These are phyloP conservation scores for Ophiosphaerella herpotricha DNA, from an alignment of 2,329 filamentous ascomycete genomes.

Conservation along the genomic window DNA sequence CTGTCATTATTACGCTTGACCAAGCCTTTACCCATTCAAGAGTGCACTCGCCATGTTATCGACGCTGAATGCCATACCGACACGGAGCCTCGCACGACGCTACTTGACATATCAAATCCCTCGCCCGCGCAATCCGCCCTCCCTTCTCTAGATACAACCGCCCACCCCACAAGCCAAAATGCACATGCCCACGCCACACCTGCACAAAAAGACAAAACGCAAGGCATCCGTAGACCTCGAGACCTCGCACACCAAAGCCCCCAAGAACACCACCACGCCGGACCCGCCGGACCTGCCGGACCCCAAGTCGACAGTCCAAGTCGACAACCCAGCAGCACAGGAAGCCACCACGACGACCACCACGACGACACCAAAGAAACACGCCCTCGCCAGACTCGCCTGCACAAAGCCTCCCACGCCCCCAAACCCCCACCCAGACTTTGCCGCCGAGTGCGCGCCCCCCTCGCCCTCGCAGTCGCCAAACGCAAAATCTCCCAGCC, in stretches of 20 bases:
- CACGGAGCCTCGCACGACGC: background rate
- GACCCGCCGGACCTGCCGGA: too few species aligned
- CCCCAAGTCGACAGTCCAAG: too few species aligned
- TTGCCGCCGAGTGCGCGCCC: background rate
- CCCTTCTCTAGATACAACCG: too few species aligned
- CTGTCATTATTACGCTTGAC: slow-evolving; percentile 1
- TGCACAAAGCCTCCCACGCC: background rate
- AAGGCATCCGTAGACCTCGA: background rate
- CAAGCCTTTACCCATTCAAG: background rate
- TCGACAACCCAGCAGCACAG: too few species aligned
- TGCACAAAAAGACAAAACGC: slow-evolving; percentile 1
- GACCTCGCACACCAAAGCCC: background rate
- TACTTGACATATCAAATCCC: too few species aligned
- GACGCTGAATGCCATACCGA: background rate
- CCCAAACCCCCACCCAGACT: background rate
- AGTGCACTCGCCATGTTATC: slow-evolving; percentile 1
- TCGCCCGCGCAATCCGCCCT: too few species aligned
- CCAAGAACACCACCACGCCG: too few species aligned
- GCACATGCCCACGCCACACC: background rate
- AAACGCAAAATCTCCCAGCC: too few species aligned
- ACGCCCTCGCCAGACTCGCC: too few species aligned
- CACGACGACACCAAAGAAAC: too few species aligned
- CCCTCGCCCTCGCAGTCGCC: background rate
- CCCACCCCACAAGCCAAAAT: background rate
- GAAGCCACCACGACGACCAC: too few species aligned